A percentile compares a stretch with the other conserved stretches of the same genome.
Conservation (phyloP, 1,284 basidiomycete species). For the Mycena sp. region DNA sequence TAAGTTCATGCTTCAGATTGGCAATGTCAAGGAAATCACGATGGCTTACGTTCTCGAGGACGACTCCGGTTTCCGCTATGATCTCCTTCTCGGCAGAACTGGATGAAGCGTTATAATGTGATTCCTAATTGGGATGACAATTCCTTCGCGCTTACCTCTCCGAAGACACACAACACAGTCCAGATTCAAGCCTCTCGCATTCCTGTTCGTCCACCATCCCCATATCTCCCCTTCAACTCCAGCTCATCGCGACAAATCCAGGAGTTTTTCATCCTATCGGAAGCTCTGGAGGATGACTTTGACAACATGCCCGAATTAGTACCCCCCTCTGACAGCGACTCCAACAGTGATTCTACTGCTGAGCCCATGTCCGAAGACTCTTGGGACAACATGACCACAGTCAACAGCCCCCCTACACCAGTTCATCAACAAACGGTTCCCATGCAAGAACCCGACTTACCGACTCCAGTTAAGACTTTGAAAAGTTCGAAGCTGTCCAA, state of each 20-base stretch:
- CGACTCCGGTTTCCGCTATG: slow-evolving; percentile 34
- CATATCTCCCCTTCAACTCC: neutral
- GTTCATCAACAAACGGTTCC: neutral
- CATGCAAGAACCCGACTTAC: neutral
- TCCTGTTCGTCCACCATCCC: neutral
- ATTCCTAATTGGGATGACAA: neutral
- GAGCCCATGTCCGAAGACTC: neutral
- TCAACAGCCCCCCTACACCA: neutral
- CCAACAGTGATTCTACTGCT: neutral
- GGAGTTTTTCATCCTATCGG: neutral
- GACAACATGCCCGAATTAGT: neutral
- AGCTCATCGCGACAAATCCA: neutral
- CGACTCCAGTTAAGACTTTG: neutral
- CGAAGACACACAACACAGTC: neutral
- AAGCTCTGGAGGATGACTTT: neutral
- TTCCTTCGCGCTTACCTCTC: neutral
- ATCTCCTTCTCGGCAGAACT: slow-evolving; percentile 34
- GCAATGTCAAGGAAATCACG: neutral
- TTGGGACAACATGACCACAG: neutral
- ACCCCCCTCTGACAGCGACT: neutral
- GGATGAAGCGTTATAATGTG: neutral
- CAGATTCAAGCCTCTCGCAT: neutral
- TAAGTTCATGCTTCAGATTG: slow-evolving; percentile 1
- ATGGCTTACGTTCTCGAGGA: slow-evolving; percentile 2
- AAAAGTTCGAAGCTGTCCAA: neutral